These are phyloP conservation scores for Lentinus polychrous DNA, from an alignment of 1,284 basidiomycete species.

Conservation along the genomic window DNA sequence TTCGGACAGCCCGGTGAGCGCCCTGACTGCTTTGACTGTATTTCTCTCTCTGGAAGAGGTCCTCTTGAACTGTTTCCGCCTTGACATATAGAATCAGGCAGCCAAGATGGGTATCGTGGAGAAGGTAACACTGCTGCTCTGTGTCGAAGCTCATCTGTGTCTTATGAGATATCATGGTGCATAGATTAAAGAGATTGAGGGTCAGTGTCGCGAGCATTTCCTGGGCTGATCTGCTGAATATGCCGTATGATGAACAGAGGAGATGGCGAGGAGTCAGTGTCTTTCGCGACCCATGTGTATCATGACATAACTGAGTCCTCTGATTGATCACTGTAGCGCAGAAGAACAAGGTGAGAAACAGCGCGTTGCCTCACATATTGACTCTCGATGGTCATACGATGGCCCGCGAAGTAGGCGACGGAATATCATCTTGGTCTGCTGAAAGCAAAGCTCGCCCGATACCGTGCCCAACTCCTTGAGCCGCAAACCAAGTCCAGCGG, in stretches of 20 bases:
- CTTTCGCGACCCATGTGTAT: slow-evolving; percentile 5
- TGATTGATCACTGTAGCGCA: slow-evolving; percentile 62
- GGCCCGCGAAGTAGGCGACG: slow-evolving; percentile 57
- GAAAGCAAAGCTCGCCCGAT: slow-evolving; percentile 89
- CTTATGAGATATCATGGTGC: slow-evolving; percentile 2
- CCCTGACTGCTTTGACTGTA: background rate
- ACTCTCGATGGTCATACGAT: slow-evolving; percentile 6
- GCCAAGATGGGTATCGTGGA: slow-evolving; percentile 81
- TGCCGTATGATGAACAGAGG: slow-evolving; percentile 52
- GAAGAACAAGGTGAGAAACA: slow-evolving; percentile 71
- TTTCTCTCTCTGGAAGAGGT: background rate
- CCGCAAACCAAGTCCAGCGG: slow-evolving; percentile 77
- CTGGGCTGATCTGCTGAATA: background rate
- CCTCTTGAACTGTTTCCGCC: background rate
- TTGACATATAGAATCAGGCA: background rate
- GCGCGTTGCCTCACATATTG: slow-evolving; percentile 7
- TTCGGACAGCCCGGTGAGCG: background rate
- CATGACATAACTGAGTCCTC: slow-evolving; percentile 9
- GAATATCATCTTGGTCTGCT: slow-evolving; percentile 87
- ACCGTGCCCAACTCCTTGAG: slow-evolving; percentile 85
- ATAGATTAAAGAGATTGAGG: slow-evolving; percentile 91
- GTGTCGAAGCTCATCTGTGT: slow-evolving; percentile 1
- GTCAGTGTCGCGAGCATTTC: slow-evolving; percentile 37
- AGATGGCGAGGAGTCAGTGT: slow-evolving; percentile 87
- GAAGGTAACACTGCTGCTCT: slow-evolving; percentile 48